Base-by-base conservation (phyloP, 495 filamentous ascomycete species). In the Filosporella fistucella region DNA sequence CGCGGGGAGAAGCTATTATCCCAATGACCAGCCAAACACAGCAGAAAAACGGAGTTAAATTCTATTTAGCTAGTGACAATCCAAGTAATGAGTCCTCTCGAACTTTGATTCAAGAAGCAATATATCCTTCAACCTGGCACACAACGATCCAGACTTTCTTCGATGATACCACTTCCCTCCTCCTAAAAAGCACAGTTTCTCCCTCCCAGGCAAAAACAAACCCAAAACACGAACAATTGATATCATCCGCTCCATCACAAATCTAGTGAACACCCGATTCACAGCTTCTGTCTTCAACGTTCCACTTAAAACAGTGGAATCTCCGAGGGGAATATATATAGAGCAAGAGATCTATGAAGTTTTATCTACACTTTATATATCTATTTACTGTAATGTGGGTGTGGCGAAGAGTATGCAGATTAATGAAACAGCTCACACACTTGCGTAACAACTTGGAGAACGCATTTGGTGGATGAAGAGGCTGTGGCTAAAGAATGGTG, bases 151-250 rank as follows among this genome's bases (percentile, higher is more conserved):
- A 83, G 60, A 50, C 52, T 3, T 80, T 84, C 50, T 93, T 85
- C 68, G 67, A 78, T 35, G 67, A 83, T 33, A 78, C 72, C 16
- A 89, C 84, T 0, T 63, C 78, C 18, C 68, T 76, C 21, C 70
- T 93, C 14, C 72, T 95, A 49, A 72, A 4, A 72, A 80, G 40
- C 82, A 85, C 47, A 76, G 72, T 23, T 85, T 81, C 67, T 57
- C 59, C 35, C 52, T 61, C 23, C 76, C 76, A 22, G 51, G 51
- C 1, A 80, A 32, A 9, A 47, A 37, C 1, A 22, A 21, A 16
- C 37, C 80, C 48, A 82, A 88, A 58, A n/a, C n/a, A n/a, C n/a
- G n/a, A n/a, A n/a, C n/a, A n/a, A 71, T 89, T n/a, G 89, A 95
- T 42, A 74, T 89, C 26, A 75, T 88, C 18, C 76, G 84, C 40